Conservation (phyloP, 768 basidiomycete species). For the Leucocoprinus leucothites region DNA sequence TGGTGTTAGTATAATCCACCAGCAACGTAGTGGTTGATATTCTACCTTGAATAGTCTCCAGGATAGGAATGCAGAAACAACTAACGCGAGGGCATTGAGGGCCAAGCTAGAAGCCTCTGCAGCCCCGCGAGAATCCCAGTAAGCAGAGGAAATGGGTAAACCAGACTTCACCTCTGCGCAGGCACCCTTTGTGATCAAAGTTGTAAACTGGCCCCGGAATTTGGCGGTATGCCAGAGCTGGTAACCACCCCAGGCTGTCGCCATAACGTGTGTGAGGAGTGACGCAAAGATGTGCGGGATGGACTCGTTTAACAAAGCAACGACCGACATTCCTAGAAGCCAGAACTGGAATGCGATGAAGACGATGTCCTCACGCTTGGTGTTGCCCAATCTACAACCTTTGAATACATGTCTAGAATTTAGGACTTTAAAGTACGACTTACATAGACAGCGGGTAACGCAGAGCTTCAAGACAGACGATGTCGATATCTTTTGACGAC, state of each 20-base stretch:
- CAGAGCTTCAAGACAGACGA: conserved; percentile 54
- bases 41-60: conserved; percentile 73
- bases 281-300: conserved; percentile 79
- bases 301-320: conserved; percentile 72
- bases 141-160: conserved; percentile 45
- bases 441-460: conserved; percentile 72
- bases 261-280: conserved; percentile 68
- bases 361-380: conserved; percentile 73
- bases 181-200: conserved; percentile 60
- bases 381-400: conserved; percentile 54
- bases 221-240: conserved; percentile 58
- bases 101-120: conserved; percentile 67
- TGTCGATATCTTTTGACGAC: background rate
- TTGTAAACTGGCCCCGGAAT: conserved; percentile 55
- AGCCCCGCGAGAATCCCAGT: conserved; percentile 57
- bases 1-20: conserved; percentile 39
- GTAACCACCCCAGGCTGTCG: conserved; percentile 70
- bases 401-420: background rate
- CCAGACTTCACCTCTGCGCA: conserved; percentile 44
- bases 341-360: conserved; percentile 80
- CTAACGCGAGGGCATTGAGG: conserved; percentile 56
- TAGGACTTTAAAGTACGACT: conserved; percentile 18
- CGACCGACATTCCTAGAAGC: conserved; percentile 75
- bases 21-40: background rate
- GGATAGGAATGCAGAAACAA: conserved; percentile 61